A percentile compares a stretch with the other conserved stretches of the same genome.
phyloP scores from a whole-genome alignment of 2,329 filamentous ascomycete genomes.

The Fusarium pilosicola region DNA sequence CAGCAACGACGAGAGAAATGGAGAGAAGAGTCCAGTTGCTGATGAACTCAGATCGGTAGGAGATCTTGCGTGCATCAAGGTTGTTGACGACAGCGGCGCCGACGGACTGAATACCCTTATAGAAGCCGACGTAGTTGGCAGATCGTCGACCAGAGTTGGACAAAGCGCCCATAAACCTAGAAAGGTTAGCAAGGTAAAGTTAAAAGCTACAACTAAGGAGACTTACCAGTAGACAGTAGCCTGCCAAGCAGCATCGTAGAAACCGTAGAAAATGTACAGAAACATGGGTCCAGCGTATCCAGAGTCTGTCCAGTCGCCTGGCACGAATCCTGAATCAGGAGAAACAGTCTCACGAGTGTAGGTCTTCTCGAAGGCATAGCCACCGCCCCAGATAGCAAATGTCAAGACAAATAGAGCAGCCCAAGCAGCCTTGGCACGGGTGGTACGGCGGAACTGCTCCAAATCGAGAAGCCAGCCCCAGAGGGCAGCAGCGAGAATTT shows the following conservation, averaged over 20 bases:
- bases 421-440: constrained; percentile 74
- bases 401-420: constrained; percentile 73
- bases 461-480: constrained; percentile 79
- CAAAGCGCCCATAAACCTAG: constrained; percentile 87
- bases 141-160: constrained; percentile 93
- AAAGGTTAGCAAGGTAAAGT: constrained; percentile 6
- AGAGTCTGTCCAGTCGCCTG: constrained; percentile 71
- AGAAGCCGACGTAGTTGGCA: constrained; percentile 92
- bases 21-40: constrained; percentile 78
- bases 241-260: constrained; percentile 92
- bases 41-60: constrained; percentile 78
- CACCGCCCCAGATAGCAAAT: constrained; percentile 83
- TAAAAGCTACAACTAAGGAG: constrained; percentile 45
- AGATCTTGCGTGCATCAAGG: constrained; percentile 50
- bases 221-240: constrained; percentile 92
- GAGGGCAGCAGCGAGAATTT: constrained; percentile 79
- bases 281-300: constrained; percentile 83
- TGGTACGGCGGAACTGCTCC: constrained; percentile 66
- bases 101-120: constrained; percentile 83
- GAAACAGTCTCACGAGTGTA: constrained; percentile 37
- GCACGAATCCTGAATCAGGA: constrained; percentile 7
- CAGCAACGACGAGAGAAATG: constrained; percentile 78
- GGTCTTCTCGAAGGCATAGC: constrained; percentile 75
- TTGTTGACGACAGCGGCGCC: constrained; percentile 67
- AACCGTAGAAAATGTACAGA: constrained; percentile 89